Base-by-base conservation (phyloP, 2,329 filamentous ascomycete genomes). In the Geoglossum cookeanum region DNA sequence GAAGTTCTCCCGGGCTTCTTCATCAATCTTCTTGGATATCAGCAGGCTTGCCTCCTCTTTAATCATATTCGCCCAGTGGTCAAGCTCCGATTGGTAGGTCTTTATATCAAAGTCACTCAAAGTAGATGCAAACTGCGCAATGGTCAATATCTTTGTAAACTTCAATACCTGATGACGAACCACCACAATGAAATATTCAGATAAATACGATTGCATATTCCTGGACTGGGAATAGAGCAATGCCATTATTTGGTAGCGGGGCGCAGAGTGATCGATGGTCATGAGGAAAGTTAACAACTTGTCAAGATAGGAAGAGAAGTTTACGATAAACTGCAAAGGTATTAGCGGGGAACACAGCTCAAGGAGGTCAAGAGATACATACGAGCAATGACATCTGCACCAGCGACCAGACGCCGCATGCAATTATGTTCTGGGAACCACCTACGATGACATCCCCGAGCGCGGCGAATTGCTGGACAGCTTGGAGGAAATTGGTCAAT, bases 361-460 rank as follows among this genome's bases (percentile, higher is more conserved):
- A 58, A 56, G 45, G 27, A 60, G 49, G 57, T 44, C 1, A 57
- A 57, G 55, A 55, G 55, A 47, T 52, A 66, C 68, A 37, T 39
- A 75, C 71, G 49, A 71, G 58, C 22, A 75, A 63, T 1, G 70
- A 67, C 59, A 70, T 67, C 48, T 72, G 67, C 7, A 75, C 70
- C 1, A 72, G 57, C 0, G 70, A 66, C 74, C 72, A 75, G 0
- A 75, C 70, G 11, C 72, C 67, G 57, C 70, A 72, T 0, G 72
- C 72, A 7, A 74, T 63, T 0, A 75, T 48, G 45, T 74, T 75
- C 60, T 75, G 72, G 0, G 69, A 69, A 0, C 70, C 71, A 0
- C 72, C 71, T 15, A 75, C 42, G n/a, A 71, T 48, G 6, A 70
- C 62, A 62, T 71, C 70, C 4, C 72, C 72, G 17, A 75, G 59